A percentile compares a stretch with the other conserved stretches of the same genome.
These are phyloP conservation scores for Malus asiatica DNA, from an alignment of 306 rosid genomes.

Conservation along the genomic window DNA sequence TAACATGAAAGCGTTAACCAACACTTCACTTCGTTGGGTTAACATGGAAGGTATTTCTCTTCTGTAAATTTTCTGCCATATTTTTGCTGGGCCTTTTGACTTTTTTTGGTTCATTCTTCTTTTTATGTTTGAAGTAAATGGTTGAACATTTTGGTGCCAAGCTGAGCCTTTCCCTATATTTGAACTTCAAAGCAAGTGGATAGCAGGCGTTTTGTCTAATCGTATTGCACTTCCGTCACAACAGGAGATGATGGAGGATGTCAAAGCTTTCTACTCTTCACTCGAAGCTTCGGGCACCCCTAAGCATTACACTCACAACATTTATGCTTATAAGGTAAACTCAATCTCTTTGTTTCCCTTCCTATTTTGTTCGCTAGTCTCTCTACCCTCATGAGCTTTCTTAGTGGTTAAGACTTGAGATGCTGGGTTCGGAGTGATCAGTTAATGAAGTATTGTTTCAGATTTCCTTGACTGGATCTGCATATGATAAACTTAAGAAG, in stretches of 20 bases:
- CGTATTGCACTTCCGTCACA: slow-evolving; percentile 50
- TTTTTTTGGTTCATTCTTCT: neutral
- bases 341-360: too few relatives aligned
- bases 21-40: too few relatives aligned
- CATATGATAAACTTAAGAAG: neutral
- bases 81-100: neutral
- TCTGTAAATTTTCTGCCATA: neutral
- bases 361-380: too few relatives aligned
- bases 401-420: neutral
- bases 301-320: slow-evolving; percentile 29
- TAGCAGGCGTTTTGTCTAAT: slow-evolving; percentile 55
- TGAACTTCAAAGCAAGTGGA: slow-evolving; percentile 78
- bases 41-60: too few relatives aligned
- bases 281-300: slow-evolving; percentile 22
- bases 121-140: neutral
- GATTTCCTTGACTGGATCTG: neutral
- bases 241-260: slow-evolving; percentile 59
- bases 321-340: too few relatives aligned
- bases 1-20: too few relatives aligned
- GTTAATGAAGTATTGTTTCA: neutral
- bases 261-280: slow-evolving; percentile 36
- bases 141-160: slow-evolving; percentile 24
- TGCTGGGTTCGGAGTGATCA: neutral
- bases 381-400: too few relatives aligned
- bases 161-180: slow-evolving; percentile 44